Evolutionary conservation across 1,139 yeast species (phyloP), one percentile per base, ranked within the genome.

Genomic region (Pichia cactophila): DNA sequence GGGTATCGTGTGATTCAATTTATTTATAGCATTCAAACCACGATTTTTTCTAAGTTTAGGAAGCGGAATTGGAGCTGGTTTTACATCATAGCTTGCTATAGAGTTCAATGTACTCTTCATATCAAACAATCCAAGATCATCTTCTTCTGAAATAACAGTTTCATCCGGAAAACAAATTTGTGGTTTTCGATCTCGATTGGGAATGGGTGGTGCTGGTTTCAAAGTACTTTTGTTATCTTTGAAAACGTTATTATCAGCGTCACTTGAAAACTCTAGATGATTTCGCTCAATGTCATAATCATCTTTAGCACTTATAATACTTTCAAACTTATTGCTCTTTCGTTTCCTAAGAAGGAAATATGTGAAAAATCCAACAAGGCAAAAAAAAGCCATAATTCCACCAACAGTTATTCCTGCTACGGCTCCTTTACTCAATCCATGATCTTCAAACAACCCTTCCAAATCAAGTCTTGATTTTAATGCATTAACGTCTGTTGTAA

Each of bases 391-490:
- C n/a, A 66, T 60, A 12, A 71, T 63, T 2, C 71, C 60, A 3
- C 78, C 78, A 33, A 73, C 69, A 3, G 72, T 69, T 6, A 74
- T 66, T 1, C 77, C 79, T 1, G 74, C 77, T 45, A 73, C 68
- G 1, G 69, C 61, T 2, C 71, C 69, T 6, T 55, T 58, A 7
- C 67, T 61, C 29, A 57, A 50, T 12, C 31, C 36, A 23, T 49
- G 40, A 17, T 38, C 16, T 5, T 38, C 20, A 14, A 40, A 40
- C 9, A 44, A 10, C 12, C 33, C 28, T 37, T 41, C 38, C 16
- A 51, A 42, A 26, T 50, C 50, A 12, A 46, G 47, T 26, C 45
- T 41, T 10, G 55, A 49, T 39, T 53, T 53, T n/a, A 56, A 55
- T 5, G 58, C 51, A n/a, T 47, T 47, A 20, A 50, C 39, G 49